Conservation (phyloP, 106 monocot species). For the Alisma plantagoaquatica region DNA sequence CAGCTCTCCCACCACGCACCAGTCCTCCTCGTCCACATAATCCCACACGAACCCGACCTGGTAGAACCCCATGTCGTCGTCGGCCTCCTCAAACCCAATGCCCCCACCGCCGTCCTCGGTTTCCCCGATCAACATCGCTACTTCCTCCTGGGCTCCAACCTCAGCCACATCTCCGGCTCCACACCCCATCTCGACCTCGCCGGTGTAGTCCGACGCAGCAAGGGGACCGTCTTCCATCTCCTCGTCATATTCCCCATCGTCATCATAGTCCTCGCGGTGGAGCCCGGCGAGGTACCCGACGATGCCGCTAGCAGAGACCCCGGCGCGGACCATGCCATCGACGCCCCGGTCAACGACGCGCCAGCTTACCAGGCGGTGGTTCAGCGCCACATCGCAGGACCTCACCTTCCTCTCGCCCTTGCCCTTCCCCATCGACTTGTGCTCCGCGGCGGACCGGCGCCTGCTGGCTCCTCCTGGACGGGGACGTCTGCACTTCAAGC, state of each 20-base stretch:
- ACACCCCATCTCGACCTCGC: not conserved
- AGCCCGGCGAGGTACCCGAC: constrained; percentile 19
- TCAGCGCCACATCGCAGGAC: constrained; percentile 38
- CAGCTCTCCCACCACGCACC: constrained; percentile 63
- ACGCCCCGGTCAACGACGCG: constrained; percentile 20
- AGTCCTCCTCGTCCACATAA: constrained; percentile 54
- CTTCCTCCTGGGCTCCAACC: too few species aligned
- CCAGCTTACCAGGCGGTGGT: constrained; percentile 57
- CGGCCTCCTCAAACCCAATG: not conserved
- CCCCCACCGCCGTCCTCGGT: not conserved
- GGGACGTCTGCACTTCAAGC: constrained; percentile 7
- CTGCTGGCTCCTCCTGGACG: constrained; percentile 30
- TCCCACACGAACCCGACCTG: constrained; percentile 45
- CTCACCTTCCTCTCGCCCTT: constrained; percentile 55
- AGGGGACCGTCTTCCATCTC: too few species aligned
- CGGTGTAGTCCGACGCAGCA: not conserved
- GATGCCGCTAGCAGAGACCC: constrained; percentile 34
- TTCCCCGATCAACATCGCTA: constrained; percentile 1
- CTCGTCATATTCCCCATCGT: constrained; percentile 14
- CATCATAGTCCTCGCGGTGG: constrained; percentile 1
- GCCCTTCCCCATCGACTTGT: constrained; percentile 60
- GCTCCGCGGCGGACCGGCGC: too few species aligned
- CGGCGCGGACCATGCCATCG: constrained; percentile 2
- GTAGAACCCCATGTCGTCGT: constrained; percentile 39
- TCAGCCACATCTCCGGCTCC: constrained; percentile 2